phyloP scores from a whole-genome alignment of 805 yeast species.

The Ogataea methanolica region DNA sequence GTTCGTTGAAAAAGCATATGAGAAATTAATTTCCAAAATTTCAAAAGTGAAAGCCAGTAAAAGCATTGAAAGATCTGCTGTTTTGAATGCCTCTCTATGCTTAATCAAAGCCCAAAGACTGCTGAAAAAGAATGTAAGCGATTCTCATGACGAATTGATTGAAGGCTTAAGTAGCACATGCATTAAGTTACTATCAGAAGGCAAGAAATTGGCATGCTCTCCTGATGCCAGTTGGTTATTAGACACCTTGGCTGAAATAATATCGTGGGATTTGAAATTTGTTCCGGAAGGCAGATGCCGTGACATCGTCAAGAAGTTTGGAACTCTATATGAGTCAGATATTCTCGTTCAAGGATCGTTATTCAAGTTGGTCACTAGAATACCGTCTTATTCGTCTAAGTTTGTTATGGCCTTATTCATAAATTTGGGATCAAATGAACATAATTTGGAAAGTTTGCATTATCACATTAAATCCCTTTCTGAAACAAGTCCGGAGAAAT shows the following conservation, averaged over 20 bases:
- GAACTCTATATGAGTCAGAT: slow-evolving; percentile 1
- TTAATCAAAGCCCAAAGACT: slow-evolving; percentile 5
- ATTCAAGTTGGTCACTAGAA: slow-evolving; percentile 14
- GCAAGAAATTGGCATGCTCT: not conserved
- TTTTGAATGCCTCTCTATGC: slow-evolving; percentile 6
- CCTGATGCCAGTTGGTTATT: slow-evolving; percentile 12
- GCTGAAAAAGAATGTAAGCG: slow-evolving; percentile 1
- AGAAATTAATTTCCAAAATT: slow-evolving; percentile 1
- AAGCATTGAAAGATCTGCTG: not conserved
- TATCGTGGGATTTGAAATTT: not conserved
- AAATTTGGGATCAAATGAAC: slow-evolving; percentile 7
- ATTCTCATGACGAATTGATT: not conserved
- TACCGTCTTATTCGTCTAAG: slow-evolving; percentile 7
- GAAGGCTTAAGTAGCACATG: not conserved
- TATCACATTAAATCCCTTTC: slow-evolving; percentile 7
- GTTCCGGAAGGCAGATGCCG: slow-evolving; percentile 2
- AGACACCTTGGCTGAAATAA: slow-evolving; percentile 11
- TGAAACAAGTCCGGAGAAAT: not conserved
- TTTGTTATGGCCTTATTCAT: slow-evolving; percentile 22
- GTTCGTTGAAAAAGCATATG: slow-evolving; percentile 17
- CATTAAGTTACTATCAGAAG: not conserved
- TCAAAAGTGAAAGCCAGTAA: not conserved
- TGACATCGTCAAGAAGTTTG: slow-evolving; percentile 8
- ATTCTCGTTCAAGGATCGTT: slow-evolving; percentile 5
- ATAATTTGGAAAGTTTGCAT: slow-evolving; percentile 1